These are phyloP conservation scores for Hypomyces rosellus DNA, from an alignment of 2,329 filamentous ascomycete genomes.

Conservation along the genomic window DNA sequence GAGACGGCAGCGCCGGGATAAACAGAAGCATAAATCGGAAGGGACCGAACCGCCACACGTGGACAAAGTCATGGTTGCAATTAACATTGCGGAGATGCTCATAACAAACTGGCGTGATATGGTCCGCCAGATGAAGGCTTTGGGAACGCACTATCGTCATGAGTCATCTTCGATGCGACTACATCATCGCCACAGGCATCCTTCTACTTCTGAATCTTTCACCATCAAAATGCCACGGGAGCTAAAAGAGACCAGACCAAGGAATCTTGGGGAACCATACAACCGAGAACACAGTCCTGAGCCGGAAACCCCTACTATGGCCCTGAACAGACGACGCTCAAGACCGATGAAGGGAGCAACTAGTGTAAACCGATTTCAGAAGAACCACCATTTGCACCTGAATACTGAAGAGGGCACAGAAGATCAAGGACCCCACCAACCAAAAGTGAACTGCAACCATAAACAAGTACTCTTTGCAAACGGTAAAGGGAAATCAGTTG, in stretches of 20 bases:
- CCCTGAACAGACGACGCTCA: slow-evolving; percentile 18
- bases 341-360: slow-evolving; percentile 4
- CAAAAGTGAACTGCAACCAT: too few species aligned
- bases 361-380: not conserved
- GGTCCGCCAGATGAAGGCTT: slow-evolving; percentile 50
- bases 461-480: too few species aligned
- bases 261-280: not conserved
- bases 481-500: too few species aligned
- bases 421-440: too few species aligned
- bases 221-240: slow-evolving; percentile 17
- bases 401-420: too few species aligned
- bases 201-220: slow-evolving; percentile 38
- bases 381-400: not conserved
- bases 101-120: slow-evolving; percentile 60
- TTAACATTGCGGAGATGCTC: slow-evolving; percentile 57
- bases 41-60: slow-evolving; percentile 29
- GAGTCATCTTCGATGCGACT: slow-evolving; percentile 14
- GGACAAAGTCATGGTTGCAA: slow-evolving; percentile 53
- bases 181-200: slow-evolving; percentile 22
- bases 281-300: slow-evolving; percentile 29
- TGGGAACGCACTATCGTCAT: slow-evolving; percentile 28
- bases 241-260: slow-evolving; percentile 7
- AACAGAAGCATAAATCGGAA: slow-evolving; percentile 16
- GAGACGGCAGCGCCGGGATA: slow-evolving; percentile 30
- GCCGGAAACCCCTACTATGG: slow-evolving; percentile 29